A percentile compares a stretch with the other conserved stretches of the same genome.
Evolutionary conservation across 2,329 filamentous ascomycete species (phyloP).

Genomic region (Sporothrix pseudoabietina): DNA sequence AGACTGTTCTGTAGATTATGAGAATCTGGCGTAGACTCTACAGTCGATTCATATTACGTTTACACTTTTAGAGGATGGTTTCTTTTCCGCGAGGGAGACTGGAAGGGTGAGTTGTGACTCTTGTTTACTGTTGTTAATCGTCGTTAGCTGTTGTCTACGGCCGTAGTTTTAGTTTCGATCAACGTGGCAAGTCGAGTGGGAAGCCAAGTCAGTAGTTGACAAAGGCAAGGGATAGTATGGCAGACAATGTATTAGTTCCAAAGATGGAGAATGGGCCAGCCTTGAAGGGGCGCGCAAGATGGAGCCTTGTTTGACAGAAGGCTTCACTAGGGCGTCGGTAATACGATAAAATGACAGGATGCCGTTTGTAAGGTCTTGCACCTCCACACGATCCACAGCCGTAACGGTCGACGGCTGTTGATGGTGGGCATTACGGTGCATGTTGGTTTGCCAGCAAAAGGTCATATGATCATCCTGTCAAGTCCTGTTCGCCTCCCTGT

Average conservation of each 20-base stretch:
- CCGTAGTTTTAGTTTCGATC: background rate
- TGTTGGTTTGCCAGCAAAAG: background rate
- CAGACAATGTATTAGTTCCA: background rate
- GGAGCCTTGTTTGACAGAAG: background rate
- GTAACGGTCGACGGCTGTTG: background rate
- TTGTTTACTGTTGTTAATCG: background rate
- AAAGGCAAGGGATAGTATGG: background rate
- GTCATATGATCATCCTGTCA: constrained; percentile 16
- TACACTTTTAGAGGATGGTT: no score
- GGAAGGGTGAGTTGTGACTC: background rate
- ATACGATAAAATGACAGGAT: background rate
- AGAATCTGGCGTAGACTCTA: background rate
- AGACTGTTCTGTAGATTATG: background rate
- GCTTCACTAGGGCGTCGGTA: background rate
- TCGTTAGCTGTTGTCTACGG: background rate
- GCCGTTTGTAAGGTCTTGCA: background rate
- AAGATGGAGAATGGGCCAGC: background rate
- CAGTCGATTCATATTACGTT: no score
- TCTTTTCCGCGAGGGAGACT: background rate
- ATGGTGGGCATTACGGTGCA: background rate
- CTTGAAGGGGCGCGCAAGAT: background rate
- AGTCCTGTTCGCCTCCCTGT: background rate
- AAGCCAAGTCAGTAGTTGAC: background rate
- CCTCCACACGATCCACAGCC: background rate
- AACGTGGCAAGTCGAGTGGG: background rate